Percentiles rank a stretch among this genome's conserved stretches.
These are phyloP conservation scores for Paracorniculantispora psalliotae DNA, from an alignment of 2,329 filamentous ascomycete genomes.

Conservation along the genomic window DNA sequence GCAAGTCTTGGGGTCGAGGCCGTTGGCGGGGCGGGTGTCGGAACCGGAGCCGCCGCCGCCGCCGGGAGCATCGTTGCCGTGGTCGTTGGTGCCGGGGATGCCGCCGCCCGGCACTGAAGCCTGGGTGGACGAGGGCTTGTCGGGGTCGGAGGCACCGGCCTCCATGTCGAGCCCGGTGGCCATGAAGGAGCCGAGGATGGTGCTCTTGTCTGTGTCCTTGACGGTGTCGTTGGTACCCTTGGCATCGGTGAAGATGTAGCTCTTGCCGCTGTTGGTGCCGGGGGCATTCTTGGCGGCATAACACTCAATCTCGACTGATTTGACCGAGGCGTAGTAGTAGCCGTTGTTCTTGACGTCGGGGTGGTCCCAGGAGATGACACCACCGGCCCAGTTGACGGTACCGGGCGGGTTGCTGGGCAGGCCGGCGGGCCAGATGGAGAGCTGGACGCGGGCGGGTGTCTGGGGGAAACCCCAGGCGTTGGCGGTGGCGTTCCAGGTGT, in stretches of 20 bases:
- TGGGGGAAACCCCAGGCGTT: constrained; percentile 86
- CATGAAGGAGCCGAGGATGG: constrained; percentile 71
- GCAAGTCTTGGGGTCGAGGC: constrained; percentile 25
- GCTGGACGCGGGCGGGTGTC: constrained; percentile 82
- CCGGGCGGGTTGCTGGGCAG: constrained; percentile 71
- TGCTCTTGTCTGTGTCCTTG: constrained; percentile 66
- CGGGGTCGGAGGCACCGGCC: constrained; percentile 29
- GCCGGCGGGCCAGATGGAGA: constrained; percentile 95
- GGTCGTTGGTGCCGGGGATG: constrained; percentile 22
- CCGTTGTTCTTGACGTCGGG: constrained; percentile 69
- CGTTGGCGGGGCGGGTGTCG: constrained; percentile 13
- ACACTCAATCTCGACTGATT: constrained; percentile 77
- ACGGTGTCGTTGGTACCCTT: constrained; percentile 72
- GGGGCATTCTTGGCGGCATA: constrained; percentile 60
- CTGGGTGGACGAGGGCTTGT: constrained; percentile 16
- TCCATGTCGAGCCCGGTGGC: constrained; percentile 77
- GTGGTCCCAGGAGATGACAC: constrained; percentile 76
- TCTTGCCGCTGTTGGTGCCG: constrained; percentile 63
- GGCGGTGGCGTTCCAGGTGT: constrained; percentile 81
- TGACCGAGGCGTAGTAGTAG: constrained; percentile 83
- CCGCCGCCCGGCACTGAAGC: constrained; percentile 28
- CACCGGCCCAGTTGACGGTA: constrained; percentile 88
- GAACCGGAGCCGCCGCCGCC: constrained; percentile 18
- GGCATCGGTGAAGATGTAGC: constrained; percentile 69
- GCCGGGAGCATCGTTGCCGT: constrained; percentile 17